Percentiles rank a stretch among this genome's conserved stretches.
phyloP scores from a whole-genome alignment of 192 early-diverging fungal species.

The Coemansia sp. region DNA sequence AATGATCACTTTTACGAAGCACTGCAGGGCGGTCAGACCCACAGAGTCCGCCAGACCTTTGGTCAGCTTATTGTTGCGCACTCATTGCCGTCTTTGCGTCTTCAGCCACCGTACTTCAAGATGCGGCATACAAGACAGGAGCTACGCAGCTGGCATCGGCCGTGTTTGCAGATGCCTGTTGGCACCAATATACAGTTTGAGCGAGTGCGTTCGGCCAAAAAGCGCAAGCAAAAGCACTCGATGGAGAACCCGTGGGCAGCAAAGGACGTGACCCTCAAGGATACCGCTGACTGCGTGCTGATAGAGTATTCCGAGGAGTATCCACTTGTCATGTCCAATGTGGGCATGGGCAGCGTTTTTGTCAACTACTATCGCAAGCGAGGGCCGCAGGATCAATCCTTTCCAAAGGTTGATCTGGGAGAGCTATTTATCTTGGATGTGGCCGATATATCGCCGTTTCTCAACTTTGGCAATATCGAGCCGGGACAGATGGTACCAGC shows the following conservation, averaged over 20 bases:
- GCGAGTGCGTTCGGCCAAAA: conserved; percentile 70
- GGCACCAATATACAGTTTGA: conserved; percentile 68
- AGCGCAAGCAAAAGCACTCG: conserved; percentile 68
- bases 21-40: conserved; percentile 62
- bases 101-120: conserved; percentile 81
- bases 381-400: conserved; percentile 73
- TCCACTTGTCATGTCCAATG: conserved; percentile 87
- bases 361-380: conserved; percentile 96
- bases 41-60: conserved; percentile 82
- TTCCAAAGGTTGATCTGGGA: conserved; percentile 82
- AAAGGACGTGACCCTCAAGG: conserved; percentile 88
- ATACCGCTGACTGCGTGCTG: conserved; percentile 77
- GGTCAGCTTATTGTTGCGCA: conserved; percentile 85
- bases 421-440: conserved; percentile 82
- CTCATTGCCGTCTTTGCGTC: conserved; percentile 78
- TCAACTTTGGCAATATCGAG: conserved; percentile 92
- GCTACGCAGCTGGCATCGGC: conserved; percentile 87
- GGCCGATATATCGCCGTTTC: conserved; percentile 90
- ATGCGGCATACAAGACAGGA: conserved; percentile 78
- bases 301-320: conserved; percentile 97
- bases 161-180: conserved; percentile 65
- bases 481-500: conserved; percentile 86
- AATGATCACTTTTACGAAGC: conserved; percentile 86
- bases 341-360: conserved; percentile 92
- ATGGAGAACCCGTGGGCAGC: conserved; percentile 73